Conservation (phyloP, 257 asterid species). For the Plantago ovata region DNA sequence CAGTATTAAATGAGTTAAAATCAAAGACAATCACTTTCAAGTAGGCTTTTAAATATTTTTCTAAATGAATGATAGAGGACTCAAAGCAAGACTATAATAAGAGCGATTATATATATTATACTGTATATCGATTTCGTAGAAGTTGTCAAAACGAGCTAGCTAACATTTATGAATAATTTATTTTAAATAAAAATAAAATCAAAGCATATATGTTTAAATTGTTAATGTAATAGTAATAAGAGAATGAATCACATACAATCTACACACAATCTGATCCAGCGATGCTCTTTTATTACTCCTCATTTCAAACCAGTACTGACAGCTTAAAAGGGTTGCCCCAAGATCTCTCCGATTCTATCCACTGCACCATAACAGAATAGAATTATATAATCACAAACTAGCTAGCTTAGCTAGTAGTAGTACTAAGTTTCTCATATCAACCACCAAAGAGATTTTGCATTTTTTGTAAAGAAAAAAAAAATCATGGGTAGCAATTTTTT, state of each 20-base stretch:
- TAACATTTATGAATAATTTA: no score
- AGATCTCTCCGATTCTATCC: conserved; percentile 43
- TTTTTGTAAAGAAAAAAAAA: neutral
- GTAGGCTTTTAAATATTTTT: conserved; percentile 23
- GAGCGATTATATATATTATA: no score
- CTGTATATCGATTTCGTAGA: conserved; percentile 26
- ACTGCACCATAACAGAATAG: neutral
- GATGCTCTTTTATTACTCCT: conserved; percentile 57
- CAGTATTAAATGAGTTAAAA: conserved; percentile 30
- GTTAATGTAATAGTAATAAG: conserved; percentile 23
- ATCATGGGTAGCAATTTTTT: conserved; percentile 65
- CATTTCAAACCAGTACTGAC: conserved; percentile 43
- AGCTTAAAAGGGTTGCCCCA: conserved; percentile 58
- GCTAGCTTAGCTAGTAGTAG: no score
- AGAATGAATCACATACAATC: conserved; percentile 58
- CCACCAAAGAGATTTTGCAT: neutral
- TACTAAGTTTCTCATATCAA: no score
- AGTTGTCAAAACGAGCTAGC: conserved; percentile 51
- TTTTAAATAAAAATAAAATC: conserved; percentile 23
- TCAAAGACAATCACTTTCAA: conserved; percentile 50
- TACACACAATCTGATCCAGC: conserved; percentile 82
- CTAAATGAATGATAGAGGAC: conserved; percentile 29
- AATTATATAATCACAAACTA: neutral
- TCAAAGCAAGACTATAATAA: conserved; percentile 23
- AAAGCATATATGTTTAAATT: conserved; percentile 29